A percentile compares a stretch with the other conserved stretches of the same genome.
phyloP scores from a whole-genome alignment of 169 alveolate genomes.

The Cryptosporidium meleagridis region DNA sequence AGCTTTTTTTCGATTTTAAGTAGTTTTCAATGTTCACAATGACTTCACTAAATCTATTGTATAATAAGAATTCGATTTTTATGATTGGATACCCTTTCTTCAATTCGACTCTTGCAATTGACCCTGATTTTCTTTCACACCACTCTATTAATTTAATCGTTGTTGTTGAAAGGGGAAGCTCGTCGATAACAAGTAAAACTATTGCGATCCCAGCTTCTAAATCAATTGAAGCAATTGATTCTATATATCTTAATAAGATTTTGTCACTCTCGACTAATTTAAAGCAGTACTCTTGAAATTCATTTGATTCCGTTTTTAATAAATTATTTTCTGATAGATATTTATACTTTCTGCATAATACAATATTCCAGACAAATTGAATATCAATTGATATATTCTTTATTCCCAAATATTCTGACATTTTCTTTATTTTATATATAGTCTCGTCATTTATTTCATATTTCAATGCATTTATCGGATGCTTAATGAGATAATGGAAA shows the following conservation, averaged over 20 bases:
- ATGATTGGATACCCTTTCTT: slow-evolving; percentile 41
- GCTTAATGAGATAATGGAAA: slow-evolving; percentile 48
- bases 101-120: background rate
- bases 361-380: slow-evolving; percentile 71
- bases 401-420: slow-evolving; percentile 25
- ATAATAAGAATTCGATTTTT: background rate
- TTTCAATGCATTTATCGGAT: slow-evolving; percentile 34
- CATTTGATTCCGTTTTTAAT: background rate
- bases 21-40: background rate
- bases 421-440: slow-evolving; percentile 30
- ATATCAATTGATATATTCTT: slow-evolving; percentile 16
- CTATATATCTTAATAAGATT: slow-evolving; percentile 52
- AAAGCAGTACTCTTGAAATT: background rate
- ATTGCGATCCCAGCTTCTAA: slow-evolving; percentile 49
- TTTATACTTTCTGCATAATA: slow-evolving; percentile 33
- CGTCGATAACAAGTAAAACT: slow-evolving; percentile 44
- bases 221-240: slow-evolving; percentile 67
- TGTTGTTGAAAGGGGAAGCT: slow-evolving; percentile 40
- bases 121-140: slow-evolving; percentile 30
- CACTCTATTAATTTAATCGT: slow-evolving; percentile 46
- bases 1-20: slow-evolving; percentile 31
- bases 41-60: background rate
- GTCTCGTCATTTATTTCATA: slow-evolving; percentile 60
- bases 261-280: slow-evolving; percentile 40
- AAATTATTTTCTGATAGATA: background rate